Base-by-base conservation (phyloP, 768 basidiomycete genomes). In the Leucocoprinus leucothites region DNA sequence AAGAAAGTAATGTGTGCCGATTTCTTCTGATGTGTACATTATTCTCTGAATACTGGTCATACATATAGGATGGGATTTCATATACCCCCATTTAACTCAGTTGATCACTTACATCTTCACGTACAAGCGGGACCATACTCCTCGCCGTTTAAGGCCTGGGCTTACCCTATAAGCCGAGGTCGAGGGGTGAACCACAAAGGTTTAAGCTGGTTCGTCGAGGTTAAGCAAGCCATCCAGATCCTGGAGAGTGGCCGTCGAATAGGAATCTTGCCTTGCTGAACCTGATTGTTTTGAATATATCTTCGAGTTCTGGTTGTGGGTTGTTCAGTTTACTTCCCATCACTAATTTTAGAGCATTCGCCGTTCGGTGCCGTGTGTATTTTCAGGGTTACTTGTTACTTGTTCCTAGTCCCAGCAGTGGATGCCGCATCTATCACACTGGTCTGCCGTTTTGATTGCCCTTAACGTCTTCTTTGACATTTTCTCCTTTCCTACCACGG, bases 81-180 rank as follows among this genome's bases (percentile, higher is more conserved):
- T 64, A 87, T 91, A 51, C 86, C 89, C 0, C 90, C 90, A 0
- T 89, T 87, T 67, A 85, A 81, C 55, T 85, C 83, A 31, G 76
- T 91, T 4, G 64, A 82, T 34, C 89, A 92, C 64, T 73, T 92
- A 14, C 90, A 91, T 65, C 68, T 92, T 36, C 90, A 91, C 63
- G 81, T 86, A 21, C 85, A 87, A 45, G 83, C 73, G 3, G 65
- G 89, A 49, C 90, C 90, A 0, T 89, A 87, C 71, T 73, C 66
- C 18, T 77, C 80, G 0, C 40, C 53, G 2, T 40, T 63, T 7
- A 66, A 66, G 4, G 62, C 67, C 11, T 50, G 71, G 25, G 81
- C 82, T 63, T 91, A 86, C 62, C 82, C 75, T 3, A 65, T 80
- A 24, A 63, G 64, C 3, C 50, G 59, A 18, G 80, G 81, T 3